These are phyloP conservation scores for Coniferiporia sulphurascens DNA, from an alignment of 1,284 basidiomycete genomes.

Conservation along the genomic window DNA sequence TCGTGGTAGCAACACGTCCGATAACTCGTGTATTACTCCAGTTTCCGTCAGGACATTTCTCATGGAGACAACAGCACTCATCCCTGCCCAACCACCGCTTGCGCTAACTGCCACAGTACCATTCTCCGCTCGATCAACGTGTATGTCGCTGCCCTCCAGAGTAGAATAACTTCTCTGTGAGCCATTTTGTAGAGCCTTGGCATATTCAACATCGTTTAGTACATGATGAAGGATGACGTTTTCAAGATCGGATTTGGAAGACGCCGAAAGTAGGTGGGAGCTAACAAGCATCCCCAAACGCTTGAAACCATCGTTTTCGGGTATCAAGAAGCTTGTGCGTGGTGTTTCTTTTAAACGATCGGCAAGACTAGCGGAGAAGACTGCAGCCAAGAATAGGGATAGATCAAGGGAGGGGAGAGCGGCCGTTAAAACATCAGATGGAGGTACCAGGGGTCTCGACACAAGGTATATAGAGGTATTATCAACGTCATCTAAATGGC, in stretches of 20 bases:
- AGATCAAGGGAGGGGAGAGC: conserved; percentile 80
- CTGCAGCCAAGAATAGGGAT: conserved; percentile 85
- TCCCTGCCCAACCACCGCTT: conserved; percentile 73
- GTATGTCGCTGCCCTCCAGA: conserved; percentile 69
- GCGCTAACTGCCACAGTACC: conserved; percentile 48
- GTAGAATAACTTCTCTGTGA: conserved; percentile 67
- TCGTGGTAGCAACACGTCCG: conserved; percentile 87
- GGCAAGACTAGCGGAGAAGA: conserved; percentile 79
- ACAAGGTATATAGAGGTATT: conserved; percentile 89
- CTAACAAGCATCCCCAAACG: conserved; percentile 82
- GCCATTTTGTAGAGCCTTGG: conserved; percentile 54
- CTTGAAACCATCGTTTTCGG: conserved; percentile 84
- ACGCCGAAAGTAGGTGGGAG: conserved; percentile 76
- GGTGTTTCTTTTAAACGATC: conserved; percentile 63
- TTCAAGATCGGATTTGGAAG: conserved; percentile 74
- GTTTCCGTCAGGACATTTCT: conserved; percentile 78
- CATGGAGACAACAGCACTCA: conserved; percentile 52
- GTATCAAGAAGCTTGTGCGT: conserved; percentile 81
- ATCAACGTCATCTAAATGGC: conserved; percentile 57
- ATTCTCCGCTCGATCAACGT: conserved; percentile 48
- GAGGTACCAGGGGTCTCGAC: conserved; percentile 78
- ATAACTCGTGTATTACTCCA: conserved; percentile 87
- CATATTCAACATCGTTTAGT: conserved; percentile 75
- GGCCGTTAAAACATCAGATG: conserved; percentile 76
- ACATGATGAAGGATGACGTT: conserved; percentile 84